Base-by-base conservation (phyloP, 2,329 filamentous ascomycete species). In the Apiospora phragmitis region DNA sequence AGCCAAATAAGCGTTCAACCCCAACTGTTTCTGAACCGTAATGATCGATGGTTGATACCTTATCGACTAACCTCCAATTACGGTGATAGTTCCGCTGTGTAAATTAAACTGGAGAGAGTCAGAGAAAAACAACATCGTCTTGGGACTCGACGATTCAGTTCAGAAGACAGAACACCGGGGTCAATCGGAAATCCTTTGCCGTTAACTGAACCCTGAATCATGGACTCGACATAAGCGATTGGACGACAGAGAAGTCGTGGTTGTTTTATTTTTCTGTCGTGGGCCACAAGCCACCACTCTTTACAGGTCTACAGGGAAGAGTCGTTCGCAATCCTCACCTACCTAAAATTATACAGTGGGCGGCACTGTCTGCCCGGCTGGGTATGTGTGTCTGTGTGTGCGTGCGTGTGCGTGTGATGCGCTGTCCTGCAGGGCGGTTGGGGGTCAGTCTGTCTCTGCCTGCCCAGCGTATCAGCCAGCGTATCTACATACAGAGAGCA, bases 21-120 rank as follows among this genome's bases (percentile, higher is more conserved):
- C 55, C 29, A 62, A 62, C 55, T 62, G 55, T 62, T 62, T 62
- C 24, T 38, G 55, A 62, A 62, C 55, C 55, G 55, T 62, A 62
- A 62, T 62, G 32, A 38, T 35, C 32, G 35, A 5, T 38, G 55
- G 38, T 12, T 35, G 51, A 35, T 35, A 38, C 32, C 55, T 38
- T 38, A 62, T n/a, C 55, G 18, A 62, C 55, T 35, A 38, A 35
- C 55, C 55, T 62, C 8, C 55, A 26, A 32, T 55, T 55, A 55
- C 51, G 26, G 26, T 55, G 51, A 55, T 55, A 55, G 26, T 38
- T 62, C 55, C 55, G 55, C 18, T 62, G 55, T 38, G 55, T 62
- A 62, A 62, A 62, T 62, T 62, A 62, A 38, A n/a, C 32, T 9
- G 55, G 32, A 62, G 55, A 38, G 32, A n/a, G 7, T n/a, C 14